These are phyloP conservation scores for Leccinum griseonigrum DNA, from an alignment of 1,284 basidiomycete species.

Conservation along the genomic window DNA sequence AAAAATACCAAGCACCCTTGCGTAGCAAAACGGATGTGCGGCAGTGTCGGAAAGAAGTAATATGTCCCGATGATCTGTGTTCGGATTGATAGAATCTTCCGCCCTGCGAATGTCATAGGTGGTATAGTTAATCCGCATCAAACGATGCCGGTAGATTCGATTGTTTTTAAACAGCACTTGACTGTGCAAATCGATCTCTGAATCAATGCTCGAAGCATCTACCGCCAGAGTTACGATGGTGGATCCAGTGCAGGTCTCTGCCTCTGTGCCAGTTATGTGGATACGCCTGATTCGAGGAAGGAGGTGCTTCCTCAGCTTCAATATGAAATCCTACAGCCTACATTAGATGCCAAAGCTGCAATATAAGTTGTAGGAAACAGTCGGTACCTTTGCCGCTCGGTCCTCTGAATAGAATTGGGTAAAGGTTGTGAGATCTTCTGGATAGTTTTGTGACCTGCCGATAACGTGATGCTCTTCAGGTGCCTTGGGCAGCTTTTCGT, in stretches of 20 bases:
- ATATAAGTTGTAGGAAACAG: not conserved
- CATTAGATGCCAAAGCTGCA: not conserved
- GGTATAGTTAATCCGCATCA: not conserved
- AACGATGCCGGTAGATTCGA: not conserved
- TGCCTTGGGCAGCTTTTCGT: not conserved
- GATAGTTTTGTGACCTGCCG: not conserved
- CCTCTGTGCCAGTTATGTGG: not conserved
- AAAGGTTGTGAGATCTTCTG: not conserved
- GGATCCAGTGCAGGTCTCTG: not conserved
- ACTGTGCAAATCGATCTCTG: not conserved
- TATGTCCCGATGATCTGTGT: not conserved
- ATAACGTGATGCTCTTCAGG: not conserved
- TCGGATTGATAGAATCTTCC: not conserved
- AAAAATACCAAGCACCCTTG: not conserved
- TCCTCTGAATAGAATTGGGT: not conserved
- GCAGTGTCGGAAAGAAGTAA: not conserved
- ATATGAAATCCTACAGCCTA: not conserved
- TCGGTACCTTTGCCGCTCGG: not conserved
- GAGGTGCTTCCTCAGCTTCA: not conserved
- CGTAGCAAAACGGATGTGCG: not conserved
- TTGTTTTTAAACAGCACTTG: not conserved
- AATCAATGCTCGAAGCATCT: not conserved
- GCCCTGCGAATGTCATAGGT: not conserved
- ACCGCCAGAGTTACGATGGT: not conserved
- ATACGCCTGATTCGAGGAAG: not conserved